Conservation (phyloP, 2,329 filamentous ascomycete species). For the Daldinia eschscholtzii region DNA sequence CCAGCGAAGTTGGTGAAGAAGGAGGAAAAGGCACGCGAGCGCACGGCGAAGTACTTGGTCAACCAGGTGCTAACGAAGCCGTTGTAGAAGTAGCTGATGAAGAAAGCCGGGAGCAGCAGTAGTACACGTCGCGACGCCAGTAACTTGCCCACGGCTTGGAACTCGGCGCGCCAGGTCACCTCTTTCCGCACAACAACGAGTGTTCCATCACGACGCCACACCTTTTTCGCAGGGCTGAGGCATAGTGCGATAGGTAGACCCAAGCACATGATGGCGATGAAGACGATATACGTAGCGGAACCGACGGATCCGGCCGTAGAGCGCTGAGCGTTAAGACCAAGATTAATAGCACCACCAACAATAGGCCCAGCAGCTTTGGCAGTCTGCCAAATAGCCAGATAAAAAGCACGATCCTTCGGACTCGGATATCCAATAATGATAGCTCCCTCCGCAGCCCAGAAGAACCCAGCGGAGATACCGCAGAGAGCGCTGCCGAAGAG, state of each 20-base stretch:
- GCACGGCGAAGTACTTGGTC: slow-evolving; percentile 53
- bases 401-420: slow-evolving; percentile 68
- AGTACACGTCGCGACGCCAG: slow-evolving; percentile 49
- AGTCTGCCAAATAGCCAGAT: slow-evolving; percentile 65
- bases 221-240: slow-evolving; percentile 51
- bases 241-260: slow-evolving; percentile 51
- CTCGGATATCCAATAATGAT: slow-evolving; percentile 75
- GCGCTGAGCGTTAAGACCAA: slow-evolving; percentile 58
- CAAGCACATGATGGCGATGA: slow-evolving; percentile 53
- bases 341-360: slow-evolving; percentile 63
- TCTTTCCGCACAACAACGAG: slow-evolving; percentile 47
- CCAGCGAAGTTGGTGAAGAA: slow-evolving; percentile 54
- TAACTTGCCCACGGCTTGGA: slow-evolving; percentile 48
- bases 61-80: slow-evolving; percentile 52
- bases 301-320: slow-evolving; percentile 44
- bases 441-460: slow-evolving; percentile 77
- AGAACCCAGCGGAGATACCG: slow-evolving; percentile 73
- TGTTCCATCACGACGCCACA: slow-evolving; percentile 52
- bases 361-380: slow-evolving; percentile 59
- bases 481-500: slow-evolving; percentile 72
- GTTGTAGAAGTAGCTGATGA: slow-evolving; percentile 55
- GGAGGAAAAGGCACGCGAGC: slow-evolving; percentile 52
- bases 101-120: slow-evolving; percentile 52
- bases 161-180: slow-evolving; percentile 49
- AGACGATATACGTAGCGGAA: slow-evolving; percentile 50